These are phyloP conservation scores for Mycogone perniciosa DNA, from an alignment of 2,329 filamentous ascomycete genomes.

Conservation along the genomic window DNA sequence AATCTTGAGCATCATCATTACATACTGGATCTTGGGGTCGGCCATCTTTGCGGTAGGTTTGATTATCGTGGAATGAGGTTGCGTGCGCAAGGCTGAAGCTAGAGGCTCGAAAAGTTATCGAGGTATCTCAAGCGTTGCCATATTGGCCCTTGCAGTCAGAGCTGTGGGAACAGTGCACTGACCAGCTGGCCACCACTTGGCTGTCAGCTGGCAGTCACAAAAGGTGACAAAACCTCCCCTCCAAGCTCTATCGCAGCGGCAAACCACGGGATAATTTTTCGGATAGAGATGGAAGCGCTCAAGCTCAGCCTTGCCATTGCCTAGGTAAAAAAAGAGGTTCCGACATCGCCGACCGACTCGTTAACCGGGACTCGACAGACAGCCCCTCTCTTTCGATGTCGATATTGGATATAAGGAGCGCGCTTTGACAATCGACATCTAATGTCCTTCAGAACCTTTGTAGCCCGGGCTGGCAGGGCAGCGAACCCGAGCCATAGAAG, in stretches of 20 bases:
- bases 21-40: constrained; percentile 67
- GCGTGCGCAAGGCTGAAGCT: constrained; percentile 30
- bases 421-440: constrained; percentile 32
- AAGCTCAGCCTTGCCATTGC: constrained; percentile 2
- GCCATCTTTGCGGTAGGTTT: constrained; percentile 42
- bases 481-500: constrained; percentile 38
- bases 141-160: constrained; percentile 23
- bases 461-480: constrained; percentile 47
- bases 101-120: constrained; percentile 28
- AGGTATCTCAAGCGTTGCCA: constrained; percentile 8
- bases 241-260: constrained; percentile 9
- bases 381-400: constrained; percentile 27
- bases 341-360: not conserved
- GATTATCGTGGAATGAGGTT: constrained; percentile 16
- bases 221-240: constrained; percentile 12
- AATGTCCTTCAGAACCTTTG: constrained; percentile 54
- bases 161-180: not conserved
- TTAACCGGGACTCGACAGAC: no score
- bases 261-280: constrained; percentile 12
- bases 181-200: not conserved
- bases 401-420: constrained; percentile 25
- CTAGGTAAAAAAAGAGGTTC: not conserved
- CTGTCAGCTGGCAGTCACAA: constrained; percentile 9
- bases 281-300: constrained; percentile 3
- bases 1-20: constrained; percentile 3